These are phyloP conservation scores for Exophiala lecanii-corni DNA, from an alignment of 2,329 filamentous ascomycete species.

Conservation along the genomic window DNA sequence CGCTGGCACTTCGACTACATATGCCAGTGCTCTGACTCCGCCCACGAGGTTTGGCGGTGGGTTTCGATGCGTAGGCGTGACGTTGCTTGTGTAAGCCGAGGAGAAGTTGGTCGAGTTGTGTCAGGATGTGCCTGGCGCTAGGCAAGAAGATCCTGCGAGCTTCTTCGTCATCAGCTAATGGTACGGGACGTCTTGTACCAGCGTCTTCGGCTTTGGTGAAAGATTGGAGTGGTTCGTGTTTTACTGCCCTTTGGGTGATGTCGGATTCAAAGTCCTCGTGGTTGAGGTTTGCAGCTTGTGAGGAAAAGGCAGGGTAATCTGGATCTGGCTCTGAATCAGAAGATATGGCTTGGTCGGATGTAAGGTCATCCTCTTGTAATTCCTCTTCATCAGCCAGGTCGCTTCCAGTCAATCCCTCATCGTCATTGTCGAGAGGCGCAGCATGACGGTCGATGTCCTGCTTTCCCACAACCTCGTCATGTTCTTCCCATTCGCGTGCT, in stretches of 20 bases:
- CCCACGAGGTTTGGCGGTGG: slow-evolving; percentile 9
- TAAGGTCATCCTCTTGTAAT: background rate
- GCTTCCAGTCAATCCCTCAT: slow-evolving; percentile 3
- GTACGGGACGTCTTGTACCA: slow-evolving; percentile 40
- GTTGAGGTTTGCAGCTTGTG: background rate
- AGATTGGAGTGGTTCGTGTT: too few species aligned
- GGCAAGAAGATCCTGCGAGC: slow-evolving; percentile 64
- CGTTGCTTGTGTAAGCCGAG: slow-evolving; percentile 65
- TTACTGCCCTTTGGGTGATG: slow-evolving; percentile 22
- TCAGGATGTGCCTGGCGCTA: slow-evolving; percentile 64
- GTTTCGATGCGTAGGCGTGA: slow-evolving; percentile 42
- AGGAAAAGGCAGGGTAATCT: background rate
- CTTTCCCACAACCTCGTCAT: too few species aligned
- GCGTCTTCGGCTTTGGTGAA: too few species aligned
- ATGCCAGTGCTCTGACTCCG: background rate
- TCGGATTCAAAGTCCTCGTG: too few species aligned
- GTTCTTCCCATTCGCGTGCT: slow-evolving; percentile 17
- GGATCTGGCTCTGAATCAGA: background rate
- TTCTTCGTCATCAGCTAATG: slow-evolving; percentile 66
- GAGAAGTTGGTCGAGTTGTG: slow-evolving; percentile 65
- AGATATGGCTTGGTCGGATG: background rate
- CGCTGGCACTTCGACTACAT: background rate
- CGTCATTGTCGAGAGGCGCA: too few species aligned
- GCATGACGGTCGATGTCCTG: slow-evolving; percentile 3
- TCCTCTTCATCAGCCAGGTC: background rate